Evolutionary conservation across 2,329 filamentous ascomycete genomes (phyloP), one percentile per base, ranked within the genome.

Genomic region (Cladosporium austrohemisphaericum): DNA sequence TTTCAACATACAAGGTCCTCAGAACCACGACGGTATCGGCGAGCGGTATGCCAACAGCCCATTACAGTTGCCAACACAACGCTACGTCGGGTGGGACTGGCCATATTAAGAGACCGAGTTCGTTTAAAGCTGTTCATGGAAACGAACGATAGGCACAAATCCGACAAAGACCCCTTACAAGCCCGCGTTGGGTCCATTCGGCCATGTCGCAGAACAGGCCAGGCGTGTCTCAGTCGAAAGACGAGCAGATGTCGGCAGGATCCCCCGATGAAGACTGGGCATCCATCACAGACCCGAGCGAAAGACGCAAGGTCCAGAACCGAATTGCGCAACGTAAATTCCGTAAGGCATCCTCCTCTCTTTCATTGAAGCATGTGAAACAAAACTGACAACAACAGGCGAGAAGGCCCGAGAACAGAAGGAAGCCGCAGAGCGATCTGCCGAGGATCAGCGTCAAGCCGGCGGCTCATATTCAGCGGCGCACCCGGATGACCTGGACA

Each of bases 281-380:
- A 22, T 77, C 83, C 0, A 76, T 89, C 35, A 79, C 78, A 5
- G 84, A 89, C 57, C 83, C 84, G 0, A 81, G 82, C 52, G 83
- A 88, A 69, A 76, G 86, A 61, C 75, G 86, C 54, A 82, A 84
- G 52, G 85, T 89, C 43, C 86, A 90, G 65, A 90, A 90, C 64
- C 79, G 84, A 47, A 78, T 88, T 53, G 85, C 85, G 2, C 86
- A 89, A 61, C 76, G 85, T 57, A 88, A 88, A 60, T 89, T 88
- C 58, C 77, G 86, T 89, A 76, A 61, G 83, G 71, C 18, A 4
- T 44, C 14, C 31, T 4, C n/a, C 14, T 28, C n/a, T 5, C 13
- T n/a, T 6, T 31, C 22, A 13, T 28, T 6, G 18, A 20, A 14
- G 16, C 14, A 36, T 31, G 36, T 38, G 14, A 19, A 18, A 9